Conservation (phyloP, 1,284 basidiomycete species). For the Rhizopogon hawkerae region DNA sequence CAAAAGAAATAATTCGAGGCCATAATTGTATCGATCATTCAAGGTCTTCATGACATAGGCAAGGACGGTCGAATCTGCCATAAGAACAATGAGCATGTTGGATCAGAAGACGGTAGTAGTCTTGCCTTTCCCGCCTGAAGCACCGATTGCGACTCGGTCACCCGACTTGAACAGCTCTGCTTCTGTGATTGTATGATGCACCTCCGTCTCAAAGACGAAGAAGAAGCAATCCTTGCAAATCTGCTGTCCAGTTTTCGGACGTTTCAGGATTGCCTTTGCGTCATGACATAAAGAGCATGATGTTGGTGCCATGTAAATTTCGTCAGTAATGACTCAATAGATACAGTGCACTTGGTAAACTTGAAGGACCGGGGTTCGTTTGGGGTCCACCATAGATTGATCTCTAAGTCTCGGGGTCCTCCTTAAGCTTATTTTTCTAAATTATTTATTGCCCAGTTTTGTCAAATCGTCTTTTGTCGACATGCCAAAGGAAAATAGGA, state of each 20-base stretch:
- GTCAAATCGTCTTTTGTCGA: not conserved
- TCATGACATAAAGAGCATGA: slow-evolving; percentile 69
- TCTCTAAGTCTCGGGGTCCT: not conserved
- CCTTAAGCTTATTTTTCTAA: not conserved
- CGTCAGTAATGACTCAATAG: not conserved
- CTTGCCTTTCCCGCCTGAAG: slow-evolving; percentile 93
- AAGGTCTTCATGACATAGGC: slow-evolving; percentile 95
- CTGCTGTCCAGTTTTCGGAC: slow-evolving; percentile 96
- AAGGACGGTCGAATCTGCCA: slow-evolving; percentile 90
- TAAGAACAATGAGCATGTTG: slow-evolving; percentile 3
- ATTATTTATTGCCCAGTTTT: too few species aligned
- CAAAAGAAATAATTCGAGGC: slow-evolving; percentile 84
- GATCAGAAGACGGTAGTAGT: slow-evolving; percentile 3
- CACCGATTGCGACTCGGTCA: slow-evolving; percentile 94
- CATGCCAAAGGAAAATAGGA: slow-evolving; percentile 71
- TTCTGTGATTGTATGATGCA: slow-evolving; percentile 89
- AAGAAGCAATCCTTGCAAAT: slow-evolving; percentile 96
- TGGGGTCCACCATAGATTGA: not conserved
- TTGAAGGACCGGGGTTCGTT: not conserved
- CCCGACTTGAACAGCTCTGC: slow-evolving; percentile 82
- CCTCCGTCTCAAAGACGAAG: slow-evolving; percentile 95
- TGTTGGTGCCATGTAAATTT: slow-evolving; percentile 52
- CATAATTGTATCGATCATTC: slow-evolving; percentile 91
- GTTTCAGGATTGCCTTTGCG: slow-evolving; percentile 79
- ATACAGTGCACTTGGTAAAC: too few species aligned